Base-by-base conservation (phyloP, 192 early-diverging fungal species). In the Gryganskiella cystojenkinii region DNA sequence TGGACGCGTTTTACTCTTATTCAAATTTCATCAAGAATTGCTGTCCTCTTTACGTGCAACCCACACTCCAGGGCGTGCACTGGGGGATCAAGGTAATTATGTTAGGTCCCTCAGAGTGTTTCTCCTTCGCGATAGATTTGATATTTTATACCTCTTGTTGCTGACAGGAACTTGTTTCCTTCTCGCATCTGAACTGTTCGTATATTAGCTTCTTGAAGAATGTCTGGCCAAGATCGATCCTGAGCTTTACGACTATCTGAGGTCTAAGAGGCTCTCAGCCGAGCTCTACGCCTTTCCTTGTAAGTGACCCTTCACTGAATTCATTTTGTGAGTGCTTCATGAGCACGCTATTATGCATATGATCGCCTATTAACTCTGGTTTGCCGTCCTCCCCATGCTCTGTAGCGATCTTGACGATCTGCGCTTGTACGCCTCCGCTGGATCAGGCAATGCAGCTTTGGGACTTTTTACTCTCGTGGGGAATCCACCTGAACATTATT, bases 1-100 rank as follows among this genome's bases (percentile, higher is more conserved):
- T 96, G 63, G 95, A 95, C 46, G 95, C 94, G 7, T 97, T 94
- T 60, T 94, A 90, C 68, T 86, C 92, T 11, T 97, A 95, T 73
- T 89, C 93, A 4, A 91, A 90, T 22, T 95, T 99, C 66, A 90
- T 99, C 58, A 92, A 91, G 67, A 85, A 90, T 64, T 88, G 91
- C 55, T 97, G 95, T 64, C 97, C 97, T 19, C 80, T 97, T 28
- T 99, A 99, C 79, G 96, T 96, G 37, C 95, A 95, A 63, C 93
- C 95, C 8, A 90, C 91, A 8, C 83, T 97, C 13, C 90, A 91
- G 55, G 96, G 96, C 24, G 95, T 93, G 45, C 96, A 97, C 67
- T 95, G 93, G 52, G 95, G 95, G 15, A 82, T 94, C 64, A 92
- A 92, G 83, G 93, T 93, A 81, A 59, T 57, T 62, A 22, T 34